Base-by-base conservation (phyloP, 2,329 filamentous ascomycete genomes). In the Mycogone perniciosa region DNA sequence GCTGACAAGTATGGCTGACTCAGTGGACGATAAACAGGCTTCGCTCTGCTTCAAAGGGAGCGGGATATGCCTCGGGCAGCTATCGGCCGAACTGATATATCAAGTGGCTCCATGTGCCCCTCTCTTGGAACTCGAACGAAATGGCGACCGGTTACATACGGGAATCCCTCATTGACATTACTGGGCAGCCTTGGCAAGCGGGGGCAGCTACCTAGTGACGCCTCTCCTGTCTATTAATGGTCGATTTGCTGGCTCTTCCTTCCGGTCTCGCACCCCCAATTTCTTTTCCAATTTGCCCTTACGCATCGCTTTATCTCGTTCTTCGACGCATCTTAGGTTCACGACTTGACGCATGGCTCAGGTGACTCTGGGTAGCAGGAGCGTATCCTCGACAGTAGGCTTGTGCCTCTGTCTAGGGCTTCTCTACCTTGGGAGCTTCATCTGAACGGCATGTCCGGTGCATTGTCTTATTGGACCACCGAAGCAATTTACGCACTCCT, bases 21-120 rank as follows among this genome's bases (percentile, higher is more conserved):
- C 84, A 88, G 85, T 86, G 80, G 84, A 80, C 84, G 84, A 80
- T 86, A 68, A 85, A 84, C 82, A 89, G 86, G 84, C 85, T 89
- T 79, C 86, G 85, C 79, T 89, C 86, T 77, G 82, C 84, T 79
- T 86, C 85, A 65, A 87, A 85, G 75, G 82, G 82, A 77, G 77
- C 74, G 74, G 75, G 64, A 65, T 62, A 69, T 61, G 66, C 67
- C 67, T 67, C 67, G 60, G 67, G 67, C 64, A 66, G 57, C 60
- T 66, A 68, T 59, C 66, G 66, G 59, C 64, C 67, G 41, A 60
- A 60, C 49, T 64, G 58, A 68, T 61, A 60, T 61, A 57, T 63
- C 60, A 59, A 59, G 39, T 53, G 54, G 57, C 44, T 49, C 46
- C 44, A 44, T 43, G 46, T 54, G 46, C 46, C 46, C 44, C 48